Percentiles rank a stretch among this genome's conserved stretches.
Evolutionary conservation across 306 rosid species (phyloP).

Genomic region (Trifolium repens): DNA sequence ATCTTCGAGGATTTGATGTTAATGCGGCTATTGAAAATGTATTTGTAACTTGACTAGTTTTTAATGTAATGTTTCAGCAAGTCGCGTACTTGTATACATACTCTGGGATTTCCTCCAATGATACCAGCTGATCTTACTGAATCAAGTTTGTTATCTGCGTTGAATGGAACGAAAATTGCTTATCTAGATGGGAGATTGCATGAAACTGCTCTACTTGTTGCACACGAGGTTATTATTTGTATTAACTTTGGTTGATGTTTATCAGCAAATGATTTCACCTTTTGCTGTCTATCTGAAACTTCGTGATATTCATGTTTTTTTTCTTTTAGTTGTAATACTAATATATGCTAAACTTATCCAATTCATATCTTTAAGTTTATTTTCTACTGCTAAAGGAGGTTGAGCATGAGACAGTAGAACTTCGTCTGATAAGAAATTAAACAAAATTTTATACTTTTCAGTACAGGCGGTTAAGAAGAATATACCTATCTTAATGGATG

Average conservation of each 20-base stretch:
- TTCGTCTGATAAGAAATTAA: constrained; percentile 42
- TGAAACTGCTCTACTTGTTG: constrained; percentile 84
- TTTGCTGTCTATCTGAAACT: constrained; percentile 5
- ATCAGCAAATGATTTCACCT: background rate
- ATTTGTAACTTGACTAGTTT: constrained; percentile 34
- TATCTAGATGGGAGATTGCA: constrained; percentile 71
- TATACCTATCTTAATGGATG: constrained; percentile 81
- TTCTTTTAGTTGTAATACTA: constrained; percentile 2
- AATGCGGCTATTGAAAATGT: constrained; percentile 24
- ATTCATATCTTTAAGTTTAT: constrained; percentile 12
- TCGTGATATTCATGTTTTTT: constrained; percentile 11
- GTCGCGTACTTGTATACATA: constrained; percentile 86
- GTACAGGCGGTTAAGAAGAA: constrained; percentile 72
- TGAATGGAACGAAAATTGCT: constrained; percentile 76
- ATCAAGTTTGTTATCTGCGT: constrained; percentile 62
- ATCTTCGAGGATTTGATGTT: constrained; percentile 7
- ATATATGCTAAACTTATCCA: constrained; percentile 14
- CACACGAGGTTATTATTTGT: constrained; percentile 67
- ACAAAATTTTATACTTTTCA: constrained; percentile 44
- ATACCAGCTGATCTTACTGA: constrained; percentile 66
- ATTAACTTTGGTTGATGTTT: background rate
- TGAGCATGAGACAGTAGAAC: constrained; percentile 20
- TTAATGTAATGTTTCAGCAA: constrained; percentile 54
- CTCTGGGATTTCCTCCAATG: constrained; percentile 90
- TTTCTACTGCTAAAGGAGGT: constrained; percentile 20